Evolutionary conservation across 2,329 filamentous ascomycete species (phyloP), one percentile per base, ranked within the genome.

Genomic region (Arthrobotrys sphaeroides): DNA sequence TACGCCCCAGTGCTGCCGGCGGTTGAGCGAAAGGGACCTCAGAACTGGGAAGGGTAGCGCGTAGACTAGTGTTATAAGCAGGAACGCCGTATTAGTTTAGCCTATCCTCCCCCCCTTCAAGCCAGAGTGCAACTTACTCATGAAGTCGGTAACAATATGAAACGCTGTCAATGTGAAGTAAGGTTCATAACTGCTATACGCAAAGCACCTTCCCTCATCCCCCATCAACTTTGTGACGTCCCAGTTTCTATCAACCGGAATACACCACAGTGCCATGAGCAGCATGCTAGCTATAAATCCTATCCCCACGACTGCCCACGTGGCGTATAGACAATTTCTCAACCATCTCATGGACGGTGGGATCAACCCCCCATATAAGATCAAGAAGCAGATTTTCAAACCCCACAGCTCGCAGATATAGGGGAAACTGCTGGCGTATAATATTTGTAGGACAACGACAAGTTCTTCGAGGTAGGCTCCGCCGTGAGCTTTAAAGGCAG

Each of bases 391-490:
- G 13, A 74, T 28, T 55, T 74, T 74, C 9, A 74, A 31, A 2
- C 70, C 70, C 70, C 70, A 74, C 12, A 74, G 57, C n/a, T 74
- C 70, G 26, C 62, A 74, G 10, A 74, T 49, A 42, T 74, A 74
- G 7, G 70, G 70, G 22, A 74, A 74, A 38, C 62, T 68, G 12
- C 70, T 74, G 20, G 70, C 62, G 20, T 74, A 74, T 67, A 74
- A 45, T 22, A 74, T 43, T 18, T 74, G 53, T 20, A 74, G 47
- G 12, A 74, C 62, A 2, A 28, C 40, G n/a, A 74, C 62, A 2
- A 74, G 55, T 40, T 60, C 45, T 16, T 67, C 43, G 18, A 74
- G 38, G 9, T 65, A 74, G 9, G 24, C n/a, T 0, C 64, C 70
- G 9, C 70, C 62, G 16, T 68, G 31, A 7, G 62, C 70, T 43